Conservation (phyloP, 148 eudicot genomes). For the Selenicereus undatus region DNA sequence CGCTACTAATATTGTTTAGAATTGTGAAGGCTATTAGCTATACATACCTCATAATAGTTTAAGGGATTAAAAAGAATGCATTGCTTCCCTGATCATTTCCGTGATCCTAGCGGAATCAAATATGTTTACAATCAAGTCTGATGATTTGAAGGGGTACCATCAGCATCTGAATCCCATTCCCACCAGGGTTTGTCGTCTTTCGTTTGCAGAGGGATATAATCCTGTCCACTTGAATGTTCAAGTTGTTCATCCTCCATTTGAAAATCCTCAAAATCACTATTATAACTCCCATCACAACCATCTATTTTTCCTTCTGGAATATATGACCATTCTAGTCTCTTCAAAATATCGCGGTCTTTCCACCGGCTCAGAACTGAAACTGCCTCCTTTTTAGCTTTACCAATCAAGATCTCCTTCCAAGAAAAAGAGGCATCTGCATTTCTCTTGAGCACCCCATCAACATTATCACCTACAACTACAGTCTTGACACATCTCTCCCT, state of each 20-base stretch:
- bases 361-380: constrained; percentile 67
- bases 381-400: constrained; percentile 68
- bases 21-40: not conserved
- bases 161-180: constrained; percentile 33
- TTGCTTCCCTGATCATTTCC: not conserved
- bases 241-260: constrained; percentile 29
- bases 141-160: constrained; percentile 13
- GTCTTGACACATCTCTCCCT: constrained; percentile 77
- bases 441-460: constrained; percentile 65
- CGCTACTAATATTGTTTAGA: not conserved
- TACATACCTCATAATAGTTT: constrained; percentile 12
- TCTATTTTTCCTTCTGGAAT: constrained; percentile 43
- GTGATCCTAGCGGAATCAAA: not conserved
- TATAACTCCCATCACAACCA: constrained; percentile 17
- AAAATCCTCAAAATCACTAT: constrained; percentile 21
- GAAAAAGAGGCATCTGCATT: constrained; percentile 71
- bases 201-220: constrained; percentile 8
- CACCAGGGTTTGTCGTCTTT: constrained; percentile 35
- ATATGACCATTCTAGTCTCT: constrained; percentile 71
- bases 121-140: constrained; percentile 1
- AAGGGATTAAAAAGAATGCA: not conserved
- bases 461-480: constrained; percentile 71
- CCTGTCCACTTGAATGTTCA: constrained; percentile 26
- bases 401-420: constrained; percentile 71
- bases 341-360: constrained; percentile 73